phyloP scores from a whole-genome alignment of 495 filamentous ascomycete species.

The Xylaria cubensis region DNA sequence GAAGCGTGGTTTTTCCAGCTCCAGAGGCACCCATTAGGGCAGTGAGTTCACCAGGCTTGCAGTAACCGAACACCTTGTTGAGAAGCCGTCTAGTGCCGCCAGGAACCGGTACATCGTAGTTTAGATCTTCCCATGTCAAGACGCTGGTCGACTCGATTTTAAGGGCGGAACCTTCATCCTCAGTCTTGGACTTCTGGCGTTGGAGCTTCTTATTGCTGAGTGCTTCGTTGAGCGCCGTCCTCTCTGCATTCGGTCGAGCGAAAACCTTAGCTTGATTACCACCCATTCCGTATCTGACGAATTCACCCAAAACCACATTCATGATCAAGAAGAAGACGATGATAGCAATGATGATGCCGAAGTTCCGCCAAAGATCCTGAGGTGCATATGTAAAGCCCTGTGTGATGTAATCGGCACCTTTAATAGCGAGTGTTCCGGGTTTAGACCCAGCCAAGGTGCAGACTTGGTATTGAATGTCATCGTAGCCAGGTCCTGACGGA shows the following conservation, averaged over 20 bases:
- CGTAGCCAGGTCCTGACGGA: conserved; percentile 68
- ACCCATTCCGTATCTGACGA: conserved; percentile 75
- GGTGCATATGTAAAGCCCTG: conserved; percentile 67
- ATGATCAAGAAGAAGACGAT: conserved; percentile 70
- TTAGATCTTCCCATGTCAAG: conserved; percentile 81
- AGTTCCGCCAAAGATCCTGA: conserved; percentile 74
- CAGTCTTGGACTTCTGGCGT: conserved; percentile 56
- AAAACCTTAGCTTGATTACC: conserved; percentile 80
- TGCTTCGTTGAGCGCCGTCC: conserved; percentile 70
- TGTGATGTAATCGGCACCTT: conserved; percentile 67
- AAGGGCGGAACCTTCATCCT: conserved; percentile 59
- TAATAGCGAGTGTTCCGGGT: conserved; percentile 64
- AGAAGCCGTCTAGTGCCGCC: conserved; percentile 72
- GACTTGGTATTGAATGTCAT: conserved; percentile 71
- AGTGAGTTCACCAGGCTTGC: conserved; percentile 78
- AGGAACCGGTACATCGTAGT: conserved; percentile 77
- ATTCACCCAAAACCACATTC: conserved; percentile 77
- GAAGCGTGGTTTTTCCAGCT: conserved; percentile 84
- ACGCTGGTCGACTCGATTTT: conserved; percentile 72
- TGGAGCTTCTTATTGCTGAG: conserved; percentile 63
- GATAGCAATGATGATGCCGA: conserved; percentile 73
- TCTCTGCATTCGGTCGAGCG: conserved; percentile 73
- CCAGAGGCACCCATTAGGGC: conserved; percentile 86
- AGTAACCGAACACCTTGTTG: conserved; percentile 76
- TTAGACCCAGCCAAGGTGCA: conserved; percentile 74